Conservation (phyloP, 352 stramenopile species). For the Phytopythium mirpurense region DNA sequence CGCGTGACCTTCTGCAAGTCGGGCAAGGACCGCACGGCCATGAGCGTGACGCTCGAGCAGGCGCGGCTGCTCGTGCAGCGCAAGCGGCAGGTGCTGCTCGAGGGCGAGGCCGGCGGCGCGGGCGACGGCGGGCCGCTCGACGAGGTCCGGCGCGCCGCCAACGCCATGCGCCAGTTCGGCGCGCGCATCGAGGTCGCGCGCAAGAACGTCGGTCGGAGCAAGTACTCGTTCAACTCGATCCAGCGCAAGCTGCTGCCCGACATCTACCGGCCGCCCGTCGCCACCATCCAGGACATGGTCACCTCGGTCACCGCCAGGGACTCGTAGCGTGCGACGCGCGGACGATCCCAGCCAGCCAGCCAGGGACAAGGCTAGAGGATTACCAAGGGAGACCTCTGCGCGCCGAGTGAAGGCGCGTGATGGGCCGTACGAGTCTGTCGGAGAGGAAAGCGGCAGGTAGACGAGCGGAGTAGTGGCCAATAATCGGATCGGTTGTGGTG, state of each 20-base stretch:
- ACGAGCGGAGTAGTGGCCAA: too few species aligned
- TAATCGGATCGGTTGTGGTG: too few species aligned
- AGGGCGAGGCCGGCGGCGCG: slow-evolving; percentile 44
- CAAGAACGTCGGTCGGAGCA: slow-evolving; percentile 95
- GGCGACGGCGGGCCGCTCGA: slow-evolving; percentile 54
- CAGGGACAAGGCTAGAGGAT: too few species aligned
- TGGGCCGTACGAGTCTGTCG: too few species aligned
- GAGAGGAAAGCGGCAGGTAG: too few species aligned
- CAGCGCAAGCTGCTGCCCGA: slow-evolving; percentile 95
- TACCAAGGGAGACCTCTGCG: too few species aligned
- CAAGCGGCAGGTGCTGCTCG: slow-evolving; percentile 64
- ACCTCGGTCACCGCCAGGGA: slow-evolving; percentile 87
- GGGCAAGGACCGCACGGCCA: slow-evolving; percentile 97
- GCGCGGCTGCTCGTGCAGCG: slow-evolving; percentile 84
- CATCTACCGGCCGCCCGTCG: slow-evolving; percentile 85
- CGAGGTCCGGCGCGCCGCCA: slow-evolving; percentile 77
- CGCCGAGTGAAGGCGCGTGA: not conserved
- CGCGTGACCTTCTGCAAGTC: slow-evolving; percentile 96
- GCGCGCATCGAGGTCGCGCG: slow-evolving; percentile 93
- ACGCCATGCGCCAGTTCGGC: slow-evolving; percentile 89
- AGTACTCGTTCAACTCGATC: slow-evolving; percentile 97
- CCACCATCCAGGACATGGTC: slow-evolving; percentile 90
- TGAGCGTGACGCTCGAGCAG: slow-evolving; percentile 96
- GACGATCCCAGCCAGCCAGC: too few species aligned
- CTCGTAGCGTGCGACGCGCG: slow-evolving; percentile 33